Evolutionary conservation across 2,329 filamentous ascomycete species (phyloP), one percentile per base, ranked within the genome.

Genomic region (Verticillium dahliae): DNA sequence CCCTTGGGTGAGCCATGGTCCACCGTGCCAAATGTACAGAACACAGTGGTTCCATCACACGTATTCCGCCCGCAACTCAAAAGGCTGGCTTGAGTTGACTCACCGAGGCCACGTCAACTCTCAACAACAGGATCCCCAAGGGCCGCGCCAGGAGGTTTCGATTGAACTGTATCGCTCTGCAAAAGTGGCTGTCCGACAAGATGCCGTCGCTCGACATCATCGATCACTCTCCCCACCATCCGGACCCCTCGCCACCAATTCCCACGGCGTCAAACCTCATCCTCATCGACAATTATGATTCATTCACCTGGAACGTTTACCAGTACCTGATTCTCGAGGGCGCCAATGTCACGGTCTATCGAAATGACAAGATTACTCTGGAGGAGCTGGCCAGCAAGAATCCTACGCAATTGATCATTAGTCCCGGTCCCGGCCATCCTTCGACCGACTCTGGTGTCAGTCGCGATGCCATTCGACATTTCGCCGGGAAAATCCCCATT

Each of bases 261-360:
- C 75, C 89, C 31, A 92, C 88, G 58, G 95, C 95, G 33, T 90
- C 90, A 62, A 98, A 98, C 76, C 84, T 99, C 62, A 85, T 99
- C 65, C 83, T 99, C 66, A 97, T 99, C 70, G 95, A 99, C 81
- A 99, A 99, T 78, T 99, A 98, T 76, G 95, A 99, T 76, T 98
- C 95, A 3, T 99, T 99, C 75, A 97, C 94, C 62, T 99, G 93
- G 92, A 99, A 99, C 72, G 92, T 99, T 62, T 99, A 98, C 75
- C 96, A 99, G 76, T 99, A 99, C 71, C 86, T 99, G 1, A 90
- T 94, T 6, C 87, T 99, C n/a, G 95, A 98, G 74, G 95, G 95
- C 37, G 95, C 96, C 34, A 90, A 81, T 1, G 95, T 97, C 58
- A 91, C 89, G 4, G 95, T 99, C 22, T 90, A 88, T 76, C 87